Conservation (phyloP, 352 stramenopile genomes). For the Phytophthora agathidicida region DNA sequence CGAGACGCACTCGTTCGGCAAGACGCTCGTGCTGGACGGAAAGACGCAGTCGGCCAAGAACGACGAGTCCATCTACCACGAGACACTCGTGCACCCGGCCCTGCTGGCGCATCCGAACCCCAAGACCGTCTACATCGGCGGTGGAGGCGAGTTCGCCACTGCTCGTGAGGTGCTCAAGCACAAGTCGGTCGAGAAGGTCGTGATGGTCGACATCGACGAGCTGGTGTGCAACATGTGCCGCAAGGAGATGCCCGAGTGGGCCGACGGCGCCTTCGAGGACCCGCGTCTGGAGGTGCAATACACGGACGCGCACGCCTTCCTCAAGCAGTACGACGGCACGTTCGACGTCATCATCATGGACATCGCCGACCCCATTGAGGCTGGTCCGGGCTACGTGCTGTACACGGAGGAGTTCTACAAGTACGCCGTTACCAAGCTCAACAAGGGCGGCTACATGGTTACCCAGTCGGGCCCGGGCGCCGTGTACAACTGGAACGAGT, state of each 20-base stretch:
- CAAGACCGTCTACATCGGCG: slow-evolving; percentile 93
- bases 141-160: slow-evolving; percentile 94
- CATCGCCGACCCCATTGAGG: slow-evolving; percentile 94
- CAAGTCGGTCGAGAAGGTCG: slow-evolving; percentile 92
- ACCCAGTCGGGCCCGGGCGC: slow-evolving; percentile 92
- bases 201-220: slow-evolving; percentile 97
- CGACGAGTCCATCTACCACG: slow-evolving; percentile 97
- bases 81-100: slow-evolving; percentile 94
- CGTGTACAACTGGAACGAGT: slow-evolving; percentile 91
- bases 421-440: slow-evolving; percentile 84
- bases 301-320: slow-evolving; percentile 90
- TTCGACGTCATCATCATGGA: slow-evolving; percentile 98
- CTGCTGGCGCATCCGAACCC: slow-evolving; percentile 89
- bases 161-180: slow-evolving; percentile 93
- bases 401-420: slow-evolving; percentile 93
- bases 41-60: slow-evolving; percentile 94
- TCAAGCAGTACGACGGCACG: slow-evolving; percentile 82
- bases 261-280: slow-evolving; percentile 89
- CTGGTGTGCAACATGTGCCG: slow-evolving; percentile 93
- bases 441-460: slow-evolving; percentile 90
- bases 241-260: slow-evolving; percentile 94
- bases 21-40: slow-evolving; percentile 95
- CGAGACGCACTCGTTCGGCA: slow-evolving; percentile 92
- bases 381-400: slow-evolving; percentile 91
- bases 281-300: slow-evolving; percentile 92